Base-by-base conservation (phyloP, 2,329 filamentous ascomycete genomes). In the Trichoderma koningii region DNA sequence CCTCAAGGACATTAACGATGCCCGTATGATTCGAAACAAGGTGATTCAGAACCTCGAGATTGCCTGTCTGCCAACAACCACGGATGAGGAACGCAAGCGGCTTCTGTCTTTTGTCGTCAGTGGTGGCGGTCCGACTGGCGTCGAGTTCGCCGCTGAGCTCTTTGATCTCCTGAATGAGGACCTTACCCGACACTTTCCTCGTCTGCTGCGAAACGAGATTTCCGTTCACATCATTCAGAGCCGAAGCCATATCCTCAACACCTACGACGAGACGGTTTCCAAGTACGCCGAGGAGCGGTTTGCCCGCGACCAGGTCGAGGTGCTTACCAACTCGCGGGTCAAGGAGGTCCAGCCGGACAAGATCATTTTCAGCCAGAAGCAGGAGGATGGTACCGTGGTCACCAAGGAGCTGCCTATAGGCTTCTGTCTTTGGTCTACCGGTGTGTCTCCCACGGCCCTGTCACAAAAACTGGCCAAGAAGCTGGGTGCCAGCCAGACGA, bases 81-180 rank as follows among this genome's bases (percentile, higher is more conserved):
- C 86, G 0, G 94, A 99, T 71, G 89, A 93, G 50, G 95, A 99
- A 78, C 88, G 95, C 68, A 89, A 85, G 73, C 87, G 94, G 45
- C 81, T 99, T 17, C 83, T 99, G 5, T 98, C 95, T 0, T 99
- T 99, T 73, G 95, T 97, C n/a, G 81, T 99, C 65, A 94, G 92
- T 73, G 95, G 95, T 62, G 95, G 95, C 71, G 95, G 95, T 0
- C 95, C 95, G 3, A 99, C 95, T 0, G 95, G 95, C 67, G 95
- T 99, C 42, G 95, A 99, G 76, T 99, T 99, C 72, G 96, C 96
- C 1, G 95, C 95, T 6, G 95, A 99, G 75, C 84, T 99, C 7
- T 98, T 91, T 75, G 95, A 99, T 76, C 88, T 99, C 76, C 83
- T 99, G 17, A 99, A 99, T 73, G 96, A 99, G 76, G 95, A 99